phyloP scores from a whole-genome alignment of 495 filamentous ascomycete genomes.

The Aspergillus heteromorphus region DNA sequence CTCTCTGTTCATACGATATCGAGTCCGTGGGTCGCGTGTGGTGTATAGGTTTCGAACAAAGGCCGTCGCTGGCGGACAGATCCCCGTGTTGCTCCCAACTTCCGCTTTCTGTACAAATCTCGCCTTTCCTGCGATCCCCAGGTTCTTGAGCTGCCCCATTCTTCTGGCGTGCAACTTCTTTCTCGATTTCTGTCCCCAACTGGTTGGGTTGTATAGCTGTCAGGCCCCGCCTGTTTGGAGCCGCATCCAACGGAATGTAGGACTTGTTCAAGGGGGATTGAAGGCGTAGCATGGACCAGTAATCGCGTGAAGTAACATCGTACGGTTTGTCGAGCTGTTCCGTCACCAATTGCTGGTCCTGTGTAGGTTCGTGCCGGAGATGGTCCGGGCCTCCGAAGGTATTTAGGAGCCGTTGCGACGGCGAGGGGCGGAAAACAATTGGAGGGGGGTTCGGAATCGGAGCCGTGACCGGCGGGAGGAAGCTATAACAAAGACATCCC shows the following conservation, averaged over 20 bases:
- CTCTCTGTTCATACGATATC: neutral
- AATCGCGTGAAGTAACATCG: slow-evolving; percentile 2
- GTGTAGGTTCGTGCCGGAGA: neutral
- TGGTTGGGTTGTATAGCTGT: neutral
- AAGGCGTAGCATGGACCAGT: slow-evolving; percentile 13
- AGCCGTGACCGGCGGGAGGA: slow-evolving; percentile 5
- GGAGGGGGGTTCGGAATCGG: neutral
- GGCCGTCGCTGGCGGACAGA: neutral
- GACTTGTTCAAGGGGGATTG: slow-evolving; percentile 13
- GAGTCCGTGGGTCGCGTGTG: neutral
- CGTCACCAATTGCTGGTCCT: neutral
- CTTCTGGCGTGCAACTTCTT: neutral
- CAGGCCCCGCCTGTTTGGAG: neutral
- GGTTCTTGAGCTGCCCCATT: neutral
- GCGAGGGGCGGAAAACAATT: neutral
- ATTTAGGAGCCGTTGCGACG: neutral
- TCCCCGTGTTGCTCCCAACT: neutral
- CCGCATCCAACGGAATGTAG: neutral
- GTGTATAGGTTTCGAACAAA: neutral
- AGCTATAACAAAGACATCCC: slow-evolving; percentile 9
- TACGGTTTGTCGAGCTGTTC: neutral
- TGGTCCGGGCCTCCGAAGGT: slow-evolving; percentile 1
- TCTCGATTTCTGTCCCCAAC: neutral
- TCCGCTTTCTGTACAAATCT: neutral
- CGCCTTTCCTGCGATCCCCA: neutral